These are phyloP conservation scores for Dentipellis fragilis DNA, from an alignment of 768 basidiomycete species.

Conservation along the genomic window DNA sequence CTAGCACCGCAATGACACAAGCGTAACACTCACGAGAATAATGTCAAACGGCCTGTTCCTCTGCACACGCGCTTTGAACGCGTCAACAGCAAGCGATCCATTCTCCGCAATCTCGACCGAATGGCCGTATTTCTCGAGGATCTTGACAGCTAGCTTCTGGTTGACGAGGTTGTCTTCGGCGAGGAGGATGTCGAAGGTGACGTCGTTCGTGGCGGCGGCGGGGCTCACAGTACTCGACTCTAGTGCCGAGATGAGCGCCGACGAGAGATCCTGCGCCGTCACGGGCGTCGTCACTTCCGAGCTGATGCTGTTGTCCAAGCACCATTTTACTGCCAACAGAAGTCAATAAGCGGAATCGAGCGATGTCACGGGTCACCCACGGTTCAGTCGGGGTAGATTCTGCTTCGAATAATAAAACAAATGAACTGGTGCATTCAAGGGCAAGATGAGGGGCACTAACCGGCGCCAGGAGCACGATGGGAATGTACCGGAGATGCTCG, in stretches of 20 bases:
- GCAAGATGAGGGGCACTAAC: slow-evolving; percentile 19
- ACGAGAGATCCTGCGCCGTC: slow-evolving; percentile 77
- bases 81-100: slow-evolving; percentile 86
- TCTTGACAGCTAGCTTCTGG: slow-evolving; percentile 93
- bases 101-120: slow-evolving; percentile 96
- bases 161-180: slow-evolving; percentile 97
- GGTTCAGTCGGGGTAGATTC: slow-evolving; percentile 62
- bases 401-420: slow-evolving; percentile 7
- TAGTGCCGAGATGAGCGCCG: slow-evolving; percentile 87
- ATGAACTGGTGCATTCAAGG: background rate
- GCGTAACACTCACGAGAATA: slow-evolving; percentile 57
- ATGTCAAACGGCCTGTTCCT: slow-evolving; percentile 78
- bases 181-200: slow-evolving; percentile 84
- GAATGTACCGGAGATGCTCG: slow-evolving; percentile 94
- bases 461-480: slow-evolving; percentile 83
- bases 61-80: slow-evolving; percentile 70
- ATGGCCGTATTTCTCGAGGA: slow-evolving; percentile 93
- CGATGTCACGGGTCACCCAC: slow-evolving; percentile 32
- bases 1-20: too few species aligned
- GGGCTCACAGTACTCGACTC: slow-evolving; percentile 92
- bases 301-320: slow-evolving; percentile 91
- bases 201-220: slow-evolving; percentile 75
- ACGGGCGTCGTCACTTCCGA: slow-evolving; percentile 92
- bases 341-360: slow-evolving; percentile 13
- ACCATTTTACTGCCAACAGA: slow-evolving; percentile 73